Conservation (phyloP, 1,284 basidiomycete genomes). For the Sphagnurus paluster region DNA sequence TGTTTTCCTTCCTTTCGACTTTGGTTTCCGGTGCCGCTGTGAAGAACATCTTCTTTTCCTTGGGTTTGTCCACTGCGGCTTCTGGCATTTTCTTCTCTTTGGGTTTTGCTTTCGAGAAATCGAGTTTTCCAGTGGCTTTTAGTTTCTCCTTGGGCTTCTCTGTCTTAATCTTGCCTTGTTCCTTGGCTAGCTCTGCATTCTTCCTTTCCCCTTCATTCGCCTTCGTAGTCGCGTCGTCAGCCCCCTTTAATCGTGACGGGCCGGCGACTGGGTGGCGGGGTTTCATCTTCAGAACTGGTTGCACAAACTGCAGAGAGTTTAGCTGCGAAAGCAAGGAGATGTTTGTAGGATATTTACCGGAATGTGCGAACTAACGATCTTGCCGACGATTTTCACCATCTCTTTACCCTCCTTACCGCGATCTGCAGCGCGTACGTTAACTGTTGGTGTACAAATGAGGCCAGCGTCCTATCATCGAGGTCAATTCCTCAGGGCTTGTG, state of each 20-base stretch:
- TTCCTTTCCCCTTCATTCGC: slow-evolving; percentile 8
- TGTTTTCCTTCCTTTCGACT: no score
- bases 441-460: slow-evolving; percentile 52
- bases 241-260: slow-evolving; percentile 27
- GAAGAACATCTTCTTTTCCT: slow-evolving; percentile 6
- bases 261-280: slow-evolving; percentile 28
- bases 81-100: slow-evolving; percentile 35
- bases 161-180: slow-evolving; percentile 18
- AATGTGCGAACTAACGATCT: slow-evolving; percentile 50
- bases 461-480: slow-evolving; percentile 59
- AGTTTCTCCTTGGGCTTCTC: slow-evolving; percentile 34
- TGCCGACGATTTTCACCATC: slow-evolving; percentile 48
- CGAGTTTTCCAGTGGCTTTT: slow-evolving; percentile 56
- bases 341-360: slow-evolving; percentile 36
- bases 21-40: not conserved
- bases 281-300: slow-evolving; percentile 13
- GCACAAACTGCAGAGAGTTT: slow-evolving; percentile 9
- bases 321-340: not conserved
- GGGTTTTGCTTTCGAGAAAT: slow-evolving; percentile 64
- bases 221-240: slow-evolving; percentile 24
- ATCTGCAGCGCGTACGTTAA: slow-evolving; percentile 50
- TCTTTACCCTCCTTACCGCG: slow-evolving; percentile 40
- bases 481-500: slow-evolving; percentile 1
- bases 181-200: slow-evolving; percentile 20
- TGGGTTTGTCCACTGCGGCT: slow-evolving; percentile 15